Evolutionary conservation across 2,329 filamentous ascomycete genomes (phyloP), one percentile per base, ranked within the genome.

Genomic region (Apiospora sp.): DNA sequence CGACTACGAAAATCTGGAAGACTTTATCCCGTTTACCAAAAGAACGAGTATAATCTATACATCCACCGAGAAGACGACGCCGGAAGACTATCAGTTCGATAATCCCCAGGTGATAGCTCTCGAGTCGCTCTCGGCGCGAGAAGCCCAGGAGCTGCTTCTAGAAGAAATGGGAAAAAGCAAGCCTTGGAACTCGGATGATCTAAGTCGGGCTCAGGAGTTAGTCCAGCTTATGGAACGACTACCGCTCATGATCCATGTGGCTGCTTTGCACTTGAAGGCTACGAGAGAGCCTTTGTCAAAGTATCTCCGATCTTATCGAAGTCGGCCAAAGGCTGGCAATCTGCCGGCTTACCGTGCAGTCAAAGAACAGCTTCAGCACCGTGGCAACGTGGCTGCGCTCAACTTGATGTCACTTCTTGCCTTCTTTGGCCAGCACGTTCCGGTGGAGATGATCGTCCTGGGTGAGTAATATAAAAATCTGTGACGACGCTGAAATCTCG

Each of bases 11-110:
- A 85, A 86, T 1, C 86, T 93, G 34, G 83, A 85, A 68, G 83
- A 87, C 49, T 92, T 91, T 74, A 88, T 94, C n/a, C 92, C 92
- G 0, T 91, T 91, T 75, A 87, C 86, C 41, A 86, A 83, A 73
- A 87, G 89, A 71, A 92, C 90, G 19, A 90, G 89, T 76, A 86
- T 93, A 68, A 91, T 94, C 37, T 92, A 92, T 76, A 93, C 92
- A 0, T 92, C 91, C 0, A 88, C 92, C 0, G 90, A 92, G 75
- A 85, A 86, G 51, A 89, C 88, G 4, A 83, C 85, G 19, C 83
- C 83, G 1, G 90, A 86, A 79, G 88, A 85, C 79, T 88, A 86
- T 80, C 87, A 83, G 73, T 92, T 84, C 82, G 90, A 86, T 84
- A 92, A 86, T 81, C 91, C 82, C 74, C 86, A 85, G 80, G 84